These are phyloP conservation scores for Metschnikowia baotianmanensis DNA, from an alignment of 805 yeast genomes.

Conservation along the genomic window DNA sequence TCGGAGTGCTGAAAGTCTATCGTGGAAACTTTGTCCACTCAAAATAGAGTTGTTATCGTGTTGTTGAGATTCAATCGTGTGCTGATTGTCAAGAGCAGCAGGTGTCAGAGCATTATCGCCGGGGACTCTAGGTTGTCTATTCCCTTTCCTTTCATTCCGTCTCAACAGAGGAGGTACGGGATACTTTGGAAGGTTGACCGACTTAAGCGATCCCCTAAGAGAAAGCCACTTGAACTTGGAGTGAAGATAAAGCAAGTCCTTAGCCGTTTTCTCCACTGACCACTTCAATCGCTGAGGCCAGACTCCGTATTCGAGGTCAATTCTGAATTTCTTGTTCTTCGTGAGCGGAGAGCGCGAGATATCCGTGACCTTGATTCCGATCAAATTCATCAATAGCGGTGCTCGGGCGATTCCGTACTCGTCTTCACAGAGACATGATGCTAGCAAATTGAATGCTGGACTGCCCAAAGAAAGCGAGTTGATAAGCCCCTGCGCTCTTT, in stretches of 20 bases:
- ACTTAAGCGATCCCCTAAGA: constrained; percentile 22
- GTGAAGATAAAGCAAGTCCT: constrained; percentile 72
- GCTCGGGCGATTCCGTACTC: constrained; percentile 76
- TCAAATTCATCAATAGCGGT: constrained; percentile 72
- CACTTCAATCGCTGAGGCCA: constrained; percentile 77
- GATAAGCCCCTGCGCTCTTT: constrained; percentile 35
- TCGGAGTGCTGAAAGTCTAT: constrained; percentile 28
- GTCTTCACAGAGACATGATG: constrained; percentile 72
- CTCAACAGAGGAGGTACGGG: constrained; percentile 39
- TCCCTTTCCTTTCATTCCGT: constrained; percentile 9
- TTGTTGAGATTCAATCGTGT: constrained; percentile 3
- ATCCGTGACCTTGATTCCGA: constrained; percentile 63
- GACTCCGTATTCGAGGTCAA: constrained; percentile 89
- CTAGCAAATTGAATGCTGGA: constrained; percentile 72
- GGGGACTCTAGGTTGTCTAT: not conserved
- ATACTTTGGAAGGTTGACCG: constrained; percentile 44
- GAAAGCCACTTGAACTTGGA: constrained; percentile 53
- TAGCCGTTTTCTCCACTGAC: constrained; percentile 70
- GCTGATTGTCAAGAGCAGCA: constrained; percentile 1
- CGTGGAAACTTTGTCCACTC: constrained; percentile 23
- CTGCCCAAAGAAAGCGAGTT: constrained; percentile 57
- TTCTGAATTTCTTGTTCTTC: constrained; percentile 48
- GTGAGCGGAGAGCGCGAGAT: constrained; percentile 39
- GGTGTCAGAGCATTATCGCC: not conserved
- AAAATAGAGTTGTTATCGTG: constrained; percentile 23